Base-by-base conservation (phyloP, 2,329 filamentous ascomycete species). In the Triangularia verruculosa region DNA sequence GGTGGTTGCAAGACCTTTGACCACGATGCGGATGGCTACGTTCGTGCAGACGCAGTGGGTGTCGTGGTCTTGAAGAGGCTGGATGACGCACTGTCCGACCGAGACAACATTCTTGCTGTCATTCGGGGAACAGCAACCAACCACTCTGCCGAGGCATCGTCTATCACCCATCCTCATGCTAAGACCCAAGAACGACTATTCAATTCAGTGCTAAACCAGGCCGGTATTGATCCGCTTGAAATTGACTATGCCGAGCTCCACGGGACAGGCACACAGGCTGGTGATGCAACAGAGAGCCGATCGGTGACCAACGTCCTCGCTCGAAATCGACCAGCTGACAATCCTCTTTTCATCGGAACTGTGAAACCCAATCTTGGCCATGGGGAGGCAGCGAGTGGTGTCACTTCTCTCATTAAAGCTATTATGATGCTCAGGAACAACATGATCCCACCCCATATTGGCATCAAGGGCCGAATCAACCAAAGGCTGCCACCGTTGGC, bases 131-230 rank as follows among this genome's bases (percentile, higher is more conserved):
- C 86, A 0, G 82, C 80, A 0, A 91, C 89, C 51, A 92, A 92
- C 72, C 89, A 93, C 71, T 91, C 87, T 0, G 86, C 86, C 1
- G 84, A 90, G 67, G 82, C 89, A 7, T 81, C 86, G 1, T 91
- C 88, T 0, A 92, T 93, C 64, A 93, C 90, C 0, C 85, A 86
- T 30, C 90, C 90, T 0, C 87, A 90, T 66, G 84, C 80, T 3
- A 84, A 81, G 27, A 82, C 85, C 0, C 90, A 92, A 68, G 79
- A 84, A 34, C 80, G 80, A 64, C 76, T 91, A 3, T 90, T 84
- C 73, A 82, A 79, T 67, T 82, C 80, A 59, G 80, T 87, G 34
- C 78, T 86, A 30, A 82, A 82, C 52, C 80, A 86, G 43, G 83
- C 86, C 34, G 82, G 83, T 47, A 76, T 90, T 28, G 83, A 89